Percentiles rank a stretch among this genome's conserved stretches.
phyloP scores from a whole-genome alignment of 2,329 filamentous ascomycete genomes.

The Colletotrichum sp. region DNA sequence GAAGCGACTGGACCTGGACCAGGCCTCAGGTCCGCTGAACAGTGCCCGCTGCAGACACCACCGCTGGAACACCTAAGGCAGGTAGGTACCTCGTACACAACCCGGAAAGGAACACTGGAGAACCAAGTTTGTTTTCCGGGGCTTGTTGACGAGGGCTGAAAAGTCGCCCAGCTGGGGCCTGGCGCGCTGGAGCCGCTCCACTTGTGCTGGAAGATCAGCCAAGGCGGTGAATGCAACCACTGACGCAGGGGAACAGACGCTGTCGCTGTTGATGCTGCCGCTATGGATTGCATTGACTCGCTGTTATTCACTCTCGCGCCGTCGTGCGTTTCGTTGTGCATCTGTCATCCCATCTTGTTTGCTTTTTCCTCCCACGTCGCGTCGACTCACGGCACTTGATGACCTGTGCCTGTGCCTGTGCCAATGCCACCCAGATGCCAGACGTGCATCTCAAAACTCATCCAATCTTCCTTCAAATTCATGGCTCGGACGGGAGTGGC shows the following conservation, averaged over 20 bases:
- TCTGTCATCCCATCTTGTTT: not conserved
- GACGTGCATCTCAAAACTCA: not conserved
- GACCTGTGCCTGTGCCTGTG: not conserved
- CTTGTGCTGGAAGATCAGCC: slow-evolving; percentile 9
- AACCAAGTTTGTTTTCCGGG: slow-evolving; percentile 16
- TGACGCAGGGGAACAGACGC: slow-evolving; percentile 3
- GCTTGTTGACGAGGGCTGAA: not conserved
- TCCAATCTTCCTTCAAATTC: not conserved
- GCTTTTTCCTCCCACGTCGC: not conserved
- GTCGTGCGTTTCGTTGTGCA: not conserved
- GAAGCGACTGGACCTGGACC: not conserved
- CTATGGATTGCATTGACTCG: not conserved
- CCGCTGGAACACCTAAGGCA: not conserved
- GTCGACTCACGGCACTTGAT: not conserved
- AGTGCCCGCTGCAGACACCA: not conserved
- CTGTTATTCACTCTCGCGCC: not conserved
- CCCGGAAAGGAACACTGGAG: not conserved
- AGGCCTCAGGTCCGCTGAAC: not conserved
- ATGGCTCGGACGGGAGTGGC: not conserved
- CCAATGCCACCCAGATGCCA: not conserved
- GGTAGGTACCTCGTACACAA: not conserved
- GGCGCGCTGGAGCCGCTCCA: slow-evolving; percentile 3
- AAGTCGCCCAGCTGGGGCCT: not conserved
- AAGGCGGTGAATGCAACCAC: not conserved
- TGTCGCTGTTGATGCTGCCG: not conserved